Evolutionary conservation across 352 stramenopile species (phyloP), one percentile per base, ranked within the genome.

Genomic region (Phytophthora europaea): DNA sequence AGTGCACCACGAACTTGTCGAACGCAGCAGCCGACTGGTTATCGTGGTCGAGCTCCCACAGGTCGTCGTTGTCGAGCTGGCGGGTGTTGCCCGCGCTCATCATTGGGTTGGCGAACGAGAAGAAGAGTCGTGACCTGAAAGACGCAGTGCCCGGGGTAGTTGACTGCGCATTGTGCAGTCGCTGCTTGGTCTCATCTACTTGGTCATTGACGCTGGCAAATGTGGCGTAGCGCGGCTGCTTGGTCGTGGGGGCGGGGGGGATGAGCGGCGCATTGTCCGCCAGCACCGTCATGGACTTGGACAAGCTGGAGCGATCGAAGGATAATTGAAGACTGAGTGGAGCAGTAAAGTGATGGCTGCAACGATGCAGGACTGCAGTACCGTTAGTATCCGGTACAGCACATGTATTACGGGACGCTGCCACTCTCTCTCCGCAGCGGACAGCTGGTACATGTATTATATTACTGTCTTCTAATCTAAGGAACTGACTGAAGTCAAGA

Each of bases 1-100:
- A 81, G 7, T 78, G 53, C 18, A 0, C 16, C 38, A 72, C 65
- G 69, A 77, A 87, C 22, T 55, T 50, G 40, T 65, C 51, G 31
- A 80, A 86, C 4, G 73, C 76, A 0, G 36, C 28, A 4, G 61
- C 48, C 22, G 74, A 73, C 10, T 59, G 34, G 63, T 85, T 84
- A 16, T 73, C 65, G 12, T 50, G 55, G 16, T 78, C 67, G 28
- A 83, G 79, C 18, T 80, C 68, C 78, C 80, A 88, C 52, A 92
- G 15, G 58, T 90, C 83, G 16, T 77, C 52, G 9, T 71, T 43
- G 22, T 83, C 20, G 28, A 93, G 73, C 70, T 87, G 80, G 4
- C 76, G 80, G 40, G 52, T n/a, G 53, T 90, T 85, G 68, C 85
- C 83, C 3, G 68, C 5, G 12, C 61, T 26, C 68, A 92, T 83